Evolutionary conservation across 345 rosid genomes (phyloP).

Genomic region (Hypericum perforatum): DNA sequence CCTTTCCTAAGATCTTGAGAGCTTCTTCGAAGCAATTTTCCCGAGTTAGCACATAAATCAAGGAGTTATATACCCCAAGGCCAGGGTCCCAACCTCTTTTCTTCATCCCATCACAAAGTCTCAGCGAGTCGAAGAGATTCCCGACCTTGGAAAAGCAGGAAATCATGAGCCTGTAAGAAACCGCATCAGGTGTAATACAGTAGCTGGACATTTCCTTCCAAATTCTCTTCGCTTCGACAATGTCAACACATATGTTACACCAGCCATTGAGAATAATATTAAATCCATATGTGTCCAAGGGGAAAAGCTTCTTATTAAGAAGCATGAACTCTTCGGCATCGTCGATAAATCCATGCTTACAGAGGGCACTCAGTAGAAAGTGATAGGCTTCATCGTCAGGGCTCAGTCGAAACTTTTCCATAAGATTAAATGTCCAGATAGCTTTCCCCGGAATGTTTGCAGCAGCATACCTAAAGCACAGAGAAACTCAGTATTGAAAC

Average conservation of each 20-base stretch:
- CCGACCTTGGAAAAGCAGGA: slow-evolving; percentile 77
- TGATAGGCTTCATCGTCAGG: slow-evolving; percentile 79
- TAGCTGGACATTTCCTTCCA: slow-evolving; percentile 75
- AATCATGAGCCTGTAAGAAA: slow-evolving; percentile 62
- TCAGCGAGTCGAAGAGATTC: slow-evolving; percentile 68
- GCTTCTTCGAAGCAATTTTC: slow-evolving; percentile 67
- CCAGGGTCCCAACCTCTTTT: slow-evolving; percentile 60
- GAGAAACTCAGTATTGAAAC: background rate
- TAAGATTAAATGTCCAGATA: slow-evolving; percentile 45
- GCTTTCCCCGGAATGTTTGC: slow-evolving; percentile 66
- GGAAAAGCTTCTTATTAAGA: slow-evolving; percentile 63
- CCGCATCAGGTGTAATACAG: slow-evolving; percentile 55
- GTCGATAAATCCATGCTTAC: slow-evolving; percentile 70
- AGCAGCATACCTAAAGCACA: slow-evolving; percentile 58
- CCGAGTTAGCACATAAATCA: slow-evolving; percentile 57
- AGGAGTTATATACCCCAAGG: slow-evolving; percentile 56
- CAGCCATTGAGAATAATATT: slow-evolving; percentile 73
- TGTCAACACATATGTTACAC: slow-evolving; percentile 57
- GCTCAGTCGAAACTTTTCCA: slow-evolving; percentile 63
- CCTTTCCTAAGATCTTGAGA: slow-evolving; percentile 46
- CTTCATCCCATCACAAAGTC: slow-evolving; percentile 85
- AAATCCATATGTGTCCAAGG: slow-evolving; percentile 45
- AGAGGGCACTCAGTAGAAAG: slow-evolving; percentile 41
- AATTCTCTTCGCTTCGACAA: slow-evolving; percentile 76
- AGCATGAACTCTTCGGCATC: slow-evolving; percentile 96